These are phyloP conservation scores for Otatea glauca DNA, from an alignment of 176 grass and related monocot species.

Conservation along the genomic window DNA sequence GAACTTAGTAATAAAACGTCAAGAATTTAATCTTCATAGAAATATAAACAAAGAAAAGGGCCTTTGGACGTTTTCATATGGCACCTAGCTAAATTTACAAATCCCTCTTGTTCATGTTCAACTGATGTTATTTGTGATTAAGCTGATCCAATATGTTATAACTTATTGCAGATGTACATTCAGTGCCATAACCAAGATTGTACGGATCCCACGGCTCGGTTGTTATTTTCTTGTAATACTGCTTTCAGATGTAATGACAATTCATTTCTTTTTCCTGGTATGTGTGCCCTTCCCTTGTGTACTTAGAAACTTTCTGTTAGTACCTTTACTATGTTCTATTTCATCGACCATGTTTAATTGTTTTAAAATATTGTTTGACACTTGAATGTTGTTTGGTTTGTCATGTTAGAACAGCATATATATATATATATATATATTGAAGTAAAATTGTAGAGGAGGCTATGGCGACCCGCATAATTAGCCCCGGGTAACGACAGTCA, in stretches of 20 bases:
- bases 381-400: not conserved
- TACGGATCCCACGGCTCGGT: conserved; percentile 70
- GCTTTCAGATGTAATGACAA: conserved; percentile 96
- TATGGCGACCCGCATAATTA: too few relatives aligned
- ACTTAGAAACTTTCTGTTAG: not conserved
- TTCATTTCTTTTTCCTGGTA: conserved; percentile 99
- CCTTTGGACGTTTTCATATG: conserved; percentile 10
- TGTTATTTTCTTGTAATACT: conserved; percentile 98
- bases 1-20: not conserved
- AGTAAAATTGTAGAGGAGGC: too few relatives aligned
- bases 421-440: too few relatives aligned
- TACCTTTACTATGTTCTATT: not conserved
- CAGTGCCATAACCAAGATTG: conserved; percentile 87
- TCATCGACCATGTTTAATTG: not conserved
- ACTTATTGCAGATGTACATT: conserved; percentile 86
- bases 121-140: conserved; percentile 28
- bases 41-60: not conserved
- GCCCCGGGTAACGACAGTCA: too few relatives aligned
- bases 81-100: conserved; percentile 1
- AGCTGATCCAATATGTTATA: conserved; percentile 31
- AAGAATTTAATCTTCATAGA: conserved; percentile 11
- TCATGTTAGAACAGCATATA: not conserved
- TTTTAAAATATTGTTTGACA: conserved; percentile 18
- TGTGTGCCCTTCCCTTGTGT: conserved; percentile 42
- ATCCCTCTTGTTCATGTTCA: not conserved